phyloP scores from a whole-genome alignment of 345 rosid genomes.

The Brassica incana region DNA sequence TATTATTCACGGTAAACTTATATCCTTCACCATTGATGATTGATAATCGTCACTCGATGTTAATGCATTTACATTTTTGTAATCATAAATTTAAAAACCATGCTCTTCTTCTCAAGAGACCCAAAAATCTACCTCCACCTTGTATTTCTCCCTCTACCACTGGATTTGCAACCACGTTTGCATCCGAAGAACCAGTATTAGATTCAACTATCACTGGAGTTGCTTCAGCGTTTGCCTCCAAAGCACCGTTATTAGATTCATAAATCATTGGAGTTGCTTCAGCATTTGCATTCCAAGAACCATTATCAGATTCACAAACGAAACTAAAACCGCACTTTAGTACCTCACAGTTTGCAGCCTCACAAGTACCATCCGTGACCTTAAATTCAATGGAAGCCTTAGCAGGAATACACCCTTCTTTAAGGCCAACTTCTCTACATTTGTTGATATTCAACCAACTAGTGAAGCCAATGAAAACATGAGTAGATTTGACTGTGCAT shows the following conservation, averaged over 20 bases:
- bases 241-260: neutral
- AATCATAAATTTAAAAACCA: neutral
- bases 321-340: conserved; percentile 16
- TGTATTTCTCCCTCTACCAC: neutral
- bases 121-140: neutral
- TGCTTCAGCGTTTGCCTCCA: neutral
- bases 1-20: neutral
- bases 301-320: neutral
- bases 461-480: conserved; percentile 22
- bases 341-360: neutral
- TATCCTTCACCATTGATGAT: neutral
- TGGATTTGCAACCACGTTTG: neutral
- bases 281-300: conserved; percentile 6
- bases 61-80: neutral
- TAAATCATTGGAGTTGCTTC: neutral
- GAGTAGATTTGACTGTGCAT: neutral
- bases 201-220: neutral
- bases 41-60: neutral
- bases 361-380: conserved; percentile 8
- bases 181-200: neutral
- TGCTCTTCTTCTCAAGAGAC: neutral
- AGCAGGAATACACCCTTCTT: neutral
- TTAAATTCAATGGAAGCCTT: neutral
- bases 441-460: neutral
- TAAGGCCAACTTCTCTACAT: neutral